Percentiles rank a stretch among this genome's conserved stretches.
phyloP scores from a whole-genome alignment of 2,329 filamentous ascomycete species.

The Xylaria sp. region DNA sequence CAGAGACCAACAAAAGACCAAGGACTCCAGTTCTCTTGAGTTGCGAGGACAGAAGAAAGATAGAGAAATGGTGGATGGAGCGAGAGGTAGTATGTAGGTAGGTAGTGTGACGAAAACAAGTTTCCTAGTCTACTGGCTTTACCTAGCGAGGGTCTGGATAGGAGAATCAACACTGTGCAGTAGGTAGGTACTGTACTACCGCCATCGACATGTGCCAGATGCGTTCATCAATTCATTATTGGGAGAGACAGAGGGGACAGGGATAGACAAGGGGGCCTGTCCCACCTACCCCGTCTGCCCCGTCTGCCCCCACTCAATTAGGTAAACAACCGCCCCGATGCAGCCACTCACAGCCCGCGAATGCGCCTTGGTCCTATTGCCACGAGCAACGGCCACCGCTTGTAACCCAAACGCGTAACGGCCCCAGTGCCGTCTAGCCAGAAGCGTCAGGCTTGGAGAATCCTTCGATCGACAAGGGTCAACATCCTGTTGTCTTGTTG shows the following conservation, averaged over 20 bases:
- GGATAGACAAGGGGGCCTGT: too few relatives aligned
- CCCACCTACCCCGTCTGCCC: too few relatives aligned
- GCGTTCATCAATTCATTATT: not conserved
- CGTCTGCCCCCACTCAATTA: slow-evolving; percentile 13
- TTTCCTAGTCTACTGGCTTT: too few relatives aligned
- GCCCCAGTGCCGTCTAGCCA: not conserved
- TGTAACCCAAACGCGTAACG: slow-evolving; percentile 6
- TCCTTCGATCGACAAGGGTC: too few relatives aligned
- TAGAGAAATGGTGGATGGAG: not conserved
- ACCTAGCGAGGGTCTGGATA: not conserved
- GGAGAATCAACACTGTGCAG: slow-evolving; percentile 10
- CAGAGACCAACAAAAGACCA: not conserved
- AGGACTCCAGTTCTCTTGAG: not conserved
- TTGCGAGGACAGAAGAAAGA: not conserved
- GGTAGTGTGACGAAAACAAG: not conserved
- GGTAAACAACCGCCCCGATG: slow-evolving; percentile 17
- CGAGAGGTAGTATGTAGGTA: too few relatives aligned
- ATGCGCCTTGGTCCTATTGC: slow-evolving; percentile 17
- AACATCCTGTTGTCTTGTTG: too few relatives aligned
- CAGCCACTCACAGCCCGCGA: slow-evolving; percentile 23
- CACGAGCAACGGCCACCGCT: slow-evolving; percentile 24
- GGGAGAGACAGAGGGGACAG: not conserved
- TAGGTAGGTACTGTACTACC: not conserved
- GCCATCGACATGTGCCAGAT: too few relatives aligned
- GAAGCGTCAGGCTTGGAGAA: too few relatives aligned